phyloP scores from a whole-genome alignment of 208 protist genomes.

The Trypanosoma congolense region DNA sequence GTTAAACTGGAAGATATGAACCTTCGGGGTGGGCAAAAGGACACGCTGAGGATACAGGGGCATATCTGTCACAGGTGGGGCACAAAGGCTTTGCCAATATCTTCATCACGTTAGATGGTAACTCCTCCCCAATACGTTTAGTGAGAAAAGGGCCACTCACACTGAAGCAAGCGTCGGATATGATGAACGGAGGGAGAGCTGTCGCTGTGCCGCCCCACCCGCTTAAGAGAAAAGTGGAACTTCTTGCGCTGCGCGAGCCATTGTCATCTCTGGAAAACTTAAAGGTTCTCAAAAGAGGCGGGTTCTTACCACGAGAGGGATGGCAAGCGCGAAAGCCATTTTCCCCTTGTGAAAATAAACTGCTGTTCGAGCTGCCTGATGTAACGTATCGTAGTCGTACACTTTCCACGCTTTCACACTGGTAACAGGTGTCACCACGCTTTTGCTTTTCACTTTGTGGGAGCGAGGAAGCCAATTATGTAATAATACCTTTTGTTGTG shows the following conservation, averaged over 20 bases:
- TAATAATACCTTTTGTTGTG: too few species aligned
- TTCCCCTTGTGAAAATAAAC: not conserved
- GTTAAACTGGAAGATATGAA: slow-evolving; percentile 20
- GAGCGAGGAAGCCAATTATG: too few species aligned
- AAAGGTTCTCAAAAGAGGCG: too few species aligned
- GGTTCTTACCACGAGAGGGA: too few species aligned
- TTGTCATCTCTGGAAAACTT: too few species aligned
- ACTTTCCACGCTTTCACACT: slow-evolving; percentile 1
- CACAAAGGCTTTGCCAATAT: slow-evolving; percentile 33
- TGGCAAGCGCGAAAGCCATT: not conserved
- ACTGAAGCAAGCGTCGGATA: slow-evolving; percentile 13
- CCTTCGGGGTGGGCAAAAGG: slow-evolving; percentile 3
- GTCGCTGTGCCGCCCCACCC: not conserved
- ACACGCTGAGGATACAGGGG: slow-evolving; percentile 10
- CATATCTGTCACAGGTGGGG: slow-evolving; percentile 17
- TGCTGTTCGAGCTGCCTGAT: slow-evolving; percentile 12
- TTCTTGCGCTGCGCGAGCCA: not conserved
- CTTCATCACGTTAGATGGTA: slow-evolving; percentile 73
- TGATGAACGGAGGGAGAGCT: not conserved
- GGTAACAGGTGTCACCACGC: too few species aligned
- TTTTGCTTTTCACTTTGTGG: too few species aligned
- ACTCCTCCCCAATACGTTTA: slow-evolving; percentile 49
- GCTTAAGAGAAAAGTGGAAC: slow-evolving; percentile 6
- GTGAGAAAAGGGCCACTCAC: slow-evolving; percentile 15
- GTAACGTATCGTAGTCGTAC: slow-evolving; percentile 14